Base-by-base conservation (phyloP, 2,329 filamentous ascomycete species). In the Calonectria leucothoes region DNA sequence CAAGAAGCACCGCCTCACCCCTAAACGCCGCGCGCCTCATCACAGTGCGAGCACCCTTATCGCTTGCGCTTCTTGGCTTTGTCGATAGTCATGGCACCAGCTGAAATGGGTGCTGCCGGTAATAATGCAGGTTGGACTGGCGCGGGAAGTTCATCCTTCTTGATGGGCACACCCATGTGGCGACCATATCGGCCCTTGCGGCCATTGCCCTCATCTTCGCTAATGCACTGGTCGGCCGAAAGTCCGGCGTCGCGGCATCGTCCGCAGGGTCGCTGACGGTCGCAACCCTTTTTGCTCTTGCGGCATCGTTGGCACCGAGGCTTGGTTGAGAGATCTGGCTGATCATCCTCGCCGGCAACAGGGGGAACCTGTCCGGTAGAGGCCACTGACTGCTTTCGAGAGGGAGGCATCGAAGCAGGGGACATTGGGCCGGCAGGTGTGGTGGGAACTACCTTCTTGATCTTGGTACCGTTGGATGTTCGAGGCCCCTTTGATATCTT, bases 261-360 rank as follows among this genome's bases (percentile, higher is more conserved):
- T 70, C 95, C 95, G 82, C 97, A 99, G 33, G 97, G 97, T 48
- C 97, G 93, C 86, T 98, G 97, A 72, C 97, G 93, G 87, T 99
- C 97, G 83, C 97, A 99, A 15, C 97, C 97, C 87, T 99, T 99
- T 90, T 99, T 99, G 87, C 96, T 98, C 91, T 99, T 99, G 81
- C 97, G 94, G 89, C 97, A 99, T 72, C 97, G 94, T 84, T 99
- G 97, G 88, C 97, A 99, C 75, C 97, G 95, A 70, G 97, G 97
- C 86, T 98, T 98, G 77, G 94, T 96, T 0, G 96, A 98, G 25
- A 98, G 87, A 80, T 99, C 96, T 4, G 96, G 97, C 63, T 98
- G 88, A 71, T 98, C 96, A 77, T 98, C 96, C 77, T 98, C 84
- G 77, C 95, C 95, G 37, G 88, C 88, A 61, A 88, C 90, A 10